Evolutionary conservation across 2,329 filamentous ascomycete genomes (phyloP), one percentile per base, ranked within the genome.

Genomic region (Microcyclospora pomicola): DNA sequence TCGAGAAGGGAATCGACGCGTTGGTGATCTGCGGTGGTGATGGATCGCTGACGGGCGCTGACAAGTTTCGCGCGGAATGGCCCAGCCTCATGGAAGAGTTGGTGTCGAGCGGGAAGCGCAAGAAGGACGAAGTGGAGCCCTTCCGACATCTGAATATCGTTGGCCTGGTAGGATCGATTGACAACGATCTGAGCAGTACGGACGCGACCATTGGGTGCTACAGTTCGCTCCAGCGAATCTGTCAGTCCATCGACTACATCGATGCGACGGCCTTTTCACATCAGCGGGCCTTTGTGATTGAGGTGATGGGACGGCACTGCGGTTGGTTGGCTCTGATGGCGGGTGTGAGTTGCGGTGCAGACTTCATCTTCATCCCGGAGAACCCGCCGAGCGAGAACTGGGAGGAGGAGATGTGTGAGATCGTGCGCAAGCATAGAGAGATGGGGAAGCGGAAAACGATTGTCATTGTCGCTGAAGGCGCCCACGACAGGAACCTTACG

Each of bases 121-220:
- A 75, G 6, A 54, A 66, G 32, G 73, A 42, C 38, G 80, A 94
- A 57, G 65, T 84, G 42, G 68, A 75, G 33, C 81, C 82, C 2
- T 93, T 85, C 69, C 72, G 73, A 54, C 77, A 92, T 50, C 73
- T 98, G 55, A 98, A 96, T 63, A 94, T 98, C 49, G 88, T 96
- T 38, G 91, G 91, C 34, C 69, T 96, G 36, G 91, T 98, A 19
- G 91, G 91, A 41, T 94, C 86, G 38, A 98, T 98, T 56, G 91
- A 98, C 70, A 98, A 98, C 58, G 91, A 98, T 58, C 81, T 98
- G 63, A 92, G 87, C 35, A 85, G 85, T 47, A 98, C 91, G 10
- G 91, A 98, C 61, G 88, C 91, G 42, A 98, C 91, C 27, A 95
- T 98, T 58, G 91, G 91, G 39, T 92, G 84, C 60, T 96, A 94